These are phyloP conservation scores for Leishmania guyanensis DNA, from an alignment of 208 protist species.

Conservation along the genomic window DNA sequence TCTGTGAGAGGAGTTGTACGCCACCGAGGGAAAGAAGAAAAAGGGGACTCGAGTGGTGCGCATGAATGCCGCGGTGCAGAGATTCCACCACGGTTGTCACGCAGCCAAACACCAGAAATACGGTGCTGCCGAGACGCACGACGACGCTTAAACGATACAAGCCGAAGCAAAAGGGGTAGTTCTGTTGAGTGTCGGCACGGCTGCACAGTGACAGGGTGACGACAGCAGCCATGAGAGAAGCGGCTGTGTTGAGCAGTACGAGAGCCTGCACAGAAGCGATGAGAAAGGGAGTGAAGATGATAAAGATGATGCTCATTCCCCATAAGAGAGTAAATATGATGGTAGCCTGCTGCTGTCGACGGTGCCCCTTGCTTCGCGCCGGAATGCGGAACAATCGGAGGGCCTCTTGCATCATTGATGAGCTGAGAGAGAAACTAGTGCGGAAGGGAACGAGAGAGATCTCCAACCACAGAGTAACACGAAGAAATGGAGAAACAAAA, in stretches of 20 bases:
- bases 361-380: conserved; percentile 20
- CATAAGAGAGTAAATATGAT: conserved; percentile 44
- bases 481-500: neutral
- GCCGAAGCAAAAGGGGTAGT: conserved; percentile 56
- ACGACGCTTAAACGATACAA: conserved; percentile 51
- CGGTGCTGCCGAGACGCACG: conserved; percentile 45
- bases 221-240: conserved; percentile 43
- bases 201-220: conserved; percentile 33
- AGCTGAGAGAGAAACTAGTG: neutral
- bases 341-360: conserved; percentile 24
- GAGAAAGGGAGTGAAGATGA: conserved; percentile 40
- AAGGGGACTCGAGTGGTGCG: conserved; percentile 29
- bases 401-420: conserved; percentile 11
- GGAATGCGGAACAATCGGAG: conserved; percentile 23
- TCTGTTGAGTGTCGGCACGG: neutral
- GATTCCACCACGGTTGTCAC: conserved; percentile 53
- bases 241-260: conserved; percentile 44
- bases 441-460: neutral
- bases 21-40: conserved; percentile 28
- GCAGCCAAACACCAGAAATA: conserved; percentile 71
- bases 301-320: conserved; percentile 34
- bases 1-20: conserved; percentile 41
- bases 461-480: neutral
- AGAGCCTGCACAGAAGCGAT: conserved; percentile 48
- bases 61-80: conserved; percentile 45